Base-by-base conservation (phyloP, 2,329 filamentous ascomycete species). In the Ilyonectria mors-panacis region DNA sequence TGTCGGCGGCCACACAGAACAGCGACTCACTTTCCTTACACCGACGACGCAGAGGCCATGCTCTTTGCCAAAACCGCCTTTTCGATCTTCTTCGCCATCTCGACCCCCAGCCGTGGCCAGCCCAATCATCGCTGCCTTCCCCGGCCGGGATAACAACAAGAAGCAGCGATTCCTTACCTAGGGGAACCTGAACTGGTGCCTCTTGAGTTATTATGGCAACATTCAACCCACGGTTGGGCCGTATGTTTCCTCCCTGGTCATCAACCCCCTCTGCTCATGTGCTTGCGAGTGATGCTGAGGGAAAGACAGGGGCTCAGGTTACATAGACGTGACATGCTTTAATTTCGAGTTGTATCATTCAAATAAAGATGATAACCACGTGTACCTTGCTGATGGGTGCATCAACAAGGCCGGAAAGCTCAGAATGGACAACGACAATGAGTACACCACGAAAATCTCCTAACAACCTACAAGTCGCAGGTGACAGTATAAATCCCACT, bases 161-260 rank as follows among this genome's bases (percentile, higher is more conserved):
- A 39, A 39, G 33, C 42, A 35, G 47, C 58, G 50, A 17, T 62
- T 28, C 19, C 59, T 54, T 50, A 35, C 42, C 2, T 50, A 62
- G 50, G 28, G 47, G 47, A 39, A 60, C 15, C 47, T 60, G 47
- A 60, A 60, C 35, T 51, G 42, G 48, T 60, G 48, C 13, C 51
- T 54, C 10, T 35, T 15, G 23, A 60, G 51, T 13, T 7, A 12
- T 10, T 28, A 51, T 10, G 58, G 58, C 10, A 26, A 26, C 23
- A 26, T 26, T 26, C 17, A 54, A 21, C 59, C 48, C 5, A 42
- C 45, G 48, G 12, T 17, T 48, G 45, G 12, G 6, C 45, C 45
- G 45, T 48, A 28, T 7, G 45, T 26, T 2, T 26, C 23, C 23
- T 12, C 30, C 30, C 10, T 12, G 17, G 42, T 19, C 42, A 21